Evolutionary conservation across 2,329 filamentous ascomycete species (phyloP).

Genomic region (Pestalotiopsis sp.): DNA sequence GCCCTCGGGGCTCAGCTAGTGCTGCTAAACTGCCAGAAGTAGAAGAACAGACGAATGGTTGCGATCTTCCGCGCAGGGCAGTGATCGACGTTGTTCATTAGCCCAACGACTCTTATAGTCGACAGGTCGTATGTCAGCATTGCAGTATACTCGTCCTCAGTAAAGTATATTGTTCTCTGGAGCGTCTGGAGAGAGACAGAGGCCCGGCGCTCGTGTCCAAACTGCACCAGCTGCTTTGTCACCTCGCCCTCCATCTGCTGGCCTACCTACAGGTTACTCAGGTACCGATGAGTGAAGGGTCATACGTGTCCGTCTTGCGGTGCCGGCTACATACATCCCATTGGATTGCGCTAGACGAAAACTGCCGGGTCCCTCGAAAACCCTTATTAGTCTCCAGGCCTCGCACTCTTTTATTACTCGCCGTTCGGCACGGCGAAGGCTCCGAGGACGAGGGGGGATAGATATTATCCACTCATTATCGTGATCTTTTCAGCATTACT

Average conservation of each 20-base stretch:
- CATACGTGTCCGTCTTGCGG: background rate
- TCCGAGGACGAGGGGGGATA: background rate
- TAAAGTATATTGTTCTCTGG: too few relatives aligned
- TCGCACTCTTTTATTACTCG: background rate
- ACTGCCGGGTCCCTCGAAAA: background rate
- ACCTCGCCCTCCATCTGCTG: too few relatives aligned
- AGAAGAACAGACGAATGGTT: too few relatives aligned
- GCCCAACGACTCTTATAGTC: too few relatives aligned
- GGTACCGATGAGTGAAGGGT: background rate
- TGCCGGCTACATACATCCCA: background rate
- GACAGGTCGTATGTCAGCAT: too few relatives aligned
- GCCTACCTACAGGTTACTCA: too few relatives aligned
- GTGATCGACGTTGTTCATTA: too few relatives aligned
- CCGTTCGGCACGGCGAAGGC: background rate
- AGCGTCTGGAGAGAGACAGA: too few relatives aligned
- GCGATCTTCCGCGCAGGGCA: too few relatives aligned
- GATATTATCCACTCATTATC: background rate
- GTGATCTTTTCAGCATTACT: background rate
- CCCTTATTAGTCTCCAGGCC: background rate
- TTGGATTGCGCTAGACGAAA: background rate
- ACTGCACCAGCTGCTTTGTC: too few relatives aligned
- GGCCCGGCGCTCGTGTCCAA: too few relatives aligned
- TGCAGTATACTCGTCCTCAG: too few relatives aligned
- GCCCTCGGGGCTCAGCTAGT: background rate
- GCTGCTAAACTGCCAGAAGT: background rate